Evolutionary conservation across 805 yeast species (phyloP).

Genomic region (Blastobotrys americana): DNA sequence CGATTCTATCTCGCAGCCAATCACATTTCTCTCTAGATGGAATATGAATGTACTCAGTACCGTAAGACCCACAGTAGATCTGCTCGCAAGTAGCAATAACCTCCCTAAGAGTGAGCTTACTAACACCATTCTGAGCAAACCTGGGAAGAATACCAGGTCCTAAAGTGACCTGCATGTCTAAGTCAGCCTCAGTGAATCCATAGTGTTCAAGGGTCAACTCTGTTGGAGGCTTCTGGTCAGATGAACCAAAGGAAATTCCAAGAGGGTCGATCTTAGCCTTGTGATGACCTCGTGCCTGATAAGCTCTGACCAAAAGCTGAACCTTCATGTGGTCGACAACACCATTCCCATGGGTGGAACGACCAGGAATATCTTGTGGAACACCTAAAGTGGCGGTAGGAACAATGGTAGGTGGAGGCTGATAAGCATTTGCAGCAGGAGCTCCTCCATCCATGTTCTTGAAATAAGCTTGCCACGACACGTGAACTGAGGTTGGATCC

Average conservation of each 20-base stretch:
- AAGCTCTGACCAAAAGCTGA: constrained; percentile 94
- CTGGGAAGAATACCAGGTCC: constrained; percentile 98
- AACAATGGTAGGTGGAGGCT: constrained; percentile 85
- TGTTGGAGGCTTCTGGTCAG: constrained; percentile 47
- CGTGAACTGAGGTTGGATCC: constrained; percentile 88
- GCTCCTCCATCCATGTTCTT: constrained; percentile 72
- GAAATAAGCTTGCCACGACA: constrained; percentile 93
- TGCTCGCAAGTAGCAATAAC: constrained; percentile 71
- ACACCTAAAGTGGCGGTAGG: constrained; percentile 77
- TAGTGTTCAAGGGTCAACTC: constrained; percentile 90
- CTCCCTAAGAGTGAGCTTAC: constrained; percentile 67
- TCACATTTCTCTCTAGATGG: constrained; percentile 94
- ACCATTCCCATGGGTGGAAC: constrained; percentile 47
- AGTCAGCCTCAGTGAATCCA: constrained; percentile 81
- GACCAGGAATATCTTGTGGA: constrained; percentile 46
- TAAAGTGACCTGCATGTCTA: constrained; percentile 73
- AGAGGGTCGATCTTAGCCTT: constrained; percentile 95
- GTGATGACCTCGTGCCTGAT: constrained; percentile 97
- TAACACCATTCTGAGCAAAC: constrained; percentile 61
- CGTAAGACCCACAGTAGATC: constrained; percentile 81
- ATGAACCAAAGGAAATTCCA: constrained; percentile 75
- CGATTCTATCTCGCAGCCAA: constrained; percentile 96
- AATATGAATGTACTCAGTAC: constrained; percentile 93
- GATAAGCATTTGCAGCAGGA: constrained; percentile 66
- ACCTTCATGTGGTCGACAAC: constrained; percentile 87